A percentile compares a stretch with the other conserved stretches of the same genome.
Conservation (phyloP, 768 basidiomycete species). For the Kondoa subrosea region DNA sequence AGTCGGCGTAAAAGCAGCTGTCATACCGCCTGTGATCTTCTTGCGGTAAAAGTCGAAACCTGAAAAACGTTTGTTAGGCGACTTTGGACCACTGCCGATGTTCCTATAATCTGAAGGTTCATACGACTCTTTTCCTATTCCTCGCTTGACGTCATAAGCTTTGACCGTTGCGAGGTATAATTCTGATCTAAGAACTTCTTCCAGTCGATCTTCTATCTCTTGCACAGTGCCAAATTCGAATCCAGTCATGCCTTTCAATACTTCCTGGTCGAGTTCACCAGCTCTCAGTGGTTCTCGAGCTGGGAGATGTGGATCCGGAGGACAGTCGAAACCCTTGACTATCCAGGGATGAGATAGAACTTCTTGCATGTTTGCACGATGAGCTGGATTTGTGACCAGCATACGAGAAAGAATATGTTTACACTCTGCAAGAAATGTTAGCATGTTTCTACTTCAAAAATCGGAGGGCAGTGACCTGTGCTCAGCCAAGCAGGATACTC, state of each 20-base stretch:
- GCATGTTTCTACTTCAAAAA: neutral
- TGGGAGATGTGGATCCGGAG: constrained; percentile 70
- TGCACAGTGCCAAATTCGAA: constrained; percentile 88
- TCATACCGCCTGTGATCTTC: constrained; percentile 42
- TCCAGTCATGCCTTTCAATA: constrained; percentile 79
- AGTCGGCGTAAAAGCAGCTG: constrained; percentile 21
- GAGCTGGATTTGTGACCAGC: constrained; percentile 82
- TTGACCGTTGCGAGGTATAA: constrained; percentile 54
- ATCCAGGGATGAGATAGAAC: constrained; percentile 85
- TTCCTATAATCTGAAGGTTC: neutral
- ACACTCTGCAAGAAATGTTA: constrained; percentile 63
- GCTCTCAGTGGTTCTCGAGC: constrained; percentile 73
- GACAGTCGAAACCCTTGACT: constrained; percentile 61
- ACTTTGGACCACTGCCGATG: neutral
- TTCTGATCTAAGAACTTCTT: constrained; percentile 59
- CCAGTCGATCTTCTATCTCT: constrained; percentile 60
- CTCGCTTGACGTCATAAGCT: constrained; percentile 50
- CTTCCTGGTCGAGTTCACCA: constrained; percentile 71
- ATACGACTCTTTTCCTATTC: neutral
- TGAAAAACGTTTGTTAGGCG: constrained; percentile 54
- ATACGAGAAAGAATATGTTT: constrained; percentile 82
- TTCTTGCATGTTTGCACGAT: constrained; percentile 65
- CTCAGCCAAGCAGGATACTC: constrained; percentile 97
- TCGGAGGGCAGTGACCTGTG: constrained; percentile 42
- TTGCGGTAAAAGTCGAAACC: constrained; percentile 83